Evolutionary conservation across 179 eudicot species (phyloP).

Genomic region (Patellifolia procumbens): DNA sequence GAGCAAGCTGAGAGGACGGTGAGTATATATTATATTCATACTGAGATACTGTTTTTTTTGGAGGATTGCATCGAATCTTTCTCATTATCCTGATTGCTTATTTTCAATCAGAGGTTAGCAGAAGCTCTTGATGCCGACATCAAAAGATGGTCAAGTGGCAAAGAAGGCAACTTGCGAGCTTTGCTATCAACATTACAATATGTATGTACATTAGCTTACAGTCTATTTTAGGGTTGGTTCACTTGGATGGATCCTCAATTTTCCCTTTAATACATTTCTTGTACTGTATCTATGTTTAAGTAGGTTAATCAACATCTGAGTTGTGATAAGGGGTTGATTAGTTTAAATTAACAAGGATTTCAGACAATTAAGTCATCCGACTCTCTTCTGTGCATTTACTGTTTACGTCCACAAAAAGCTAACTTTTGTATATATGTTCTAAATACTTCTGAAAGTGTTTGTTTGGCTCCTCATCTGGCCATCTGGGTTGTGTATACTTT

Average conservation of each 20-base stretch:
- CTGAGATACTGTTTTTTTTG: not conserved
- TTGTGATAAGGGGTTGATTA: not conserved
- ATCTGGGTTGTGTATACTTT: not conserved
- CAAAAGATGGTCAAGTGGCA: slow-evolving; percentile 94
- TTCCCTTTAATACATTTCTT: not conserved
- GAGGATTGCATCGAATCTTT: not conserved
- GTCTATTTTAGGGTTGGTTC: too few relatives aligned
- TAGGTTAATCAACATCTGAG: not conserved
- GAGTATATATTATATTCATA: slow-evolving; percentile 26
- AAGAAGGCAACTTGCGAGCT: slow-evolving; percentile 94
- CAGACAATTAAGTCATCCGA: not conserved
- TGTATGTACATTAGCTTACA: slow-evolving; percentile 46
- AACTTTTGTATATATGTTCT: not conserved
- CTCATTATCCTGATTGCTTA: slow-evolving; percentile 10
- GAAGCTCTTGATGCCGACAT: slow-evolving; percentile 93
- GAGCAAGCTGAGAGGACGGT: slow-evolving; percentile 97
- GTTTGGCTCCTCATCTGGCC: not conserved
- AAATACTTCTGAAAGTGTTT: not conserved
- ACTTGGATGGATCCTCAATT: too few relatives aligned
- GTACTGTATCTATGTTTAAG: not conserved
- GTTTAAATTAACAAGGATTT: not conserved
- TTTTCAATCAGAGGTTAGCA: slow-evolving; percentile 67
- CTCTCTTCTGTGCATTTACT: not conserved
- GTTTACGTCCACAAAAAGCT: not conserved
- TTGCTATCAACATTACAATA: slow-evolving; percentile 96